Evolutionary conservation across 1,284 basidiomycete genomes (phyloP).

Genomic region (Inonotus hispidus): DNA sequence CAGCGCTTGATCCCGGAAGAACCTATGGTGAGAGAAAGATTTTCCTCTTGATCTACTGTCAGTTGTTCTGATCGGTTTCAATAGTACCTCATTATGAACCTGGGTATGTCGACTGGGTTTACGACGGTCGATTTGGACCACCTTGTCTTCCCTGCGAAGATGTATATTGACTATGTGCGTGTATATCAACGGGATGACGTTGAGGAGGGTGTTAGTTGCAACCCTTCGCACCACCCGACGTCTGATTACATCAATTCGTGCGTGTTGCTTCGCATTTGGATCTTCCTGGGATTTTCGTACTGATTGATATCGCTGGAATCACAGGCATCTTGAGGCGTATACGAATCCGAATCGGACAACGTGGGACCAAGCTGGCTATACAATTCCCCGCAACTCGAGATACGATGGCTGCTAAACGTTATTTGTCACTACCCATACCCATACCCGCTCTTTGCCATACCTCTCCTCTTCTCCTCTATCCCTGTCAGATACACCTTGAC

Average conservation of each 20-base stretch:
- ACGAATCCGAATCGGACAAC: slow-evolving; percentile 28
- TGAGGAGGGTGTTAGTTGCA: slow-evolving; percentile 53
- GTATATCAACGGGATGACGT: slow-evolving; percentile 67
- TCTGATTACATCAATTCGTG: slow-evolving; percentile 39
- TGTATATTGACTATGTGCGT: slow-evolving; percentile 75
- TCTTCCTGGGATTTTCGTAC: not conserved
- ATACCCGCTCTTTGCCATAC: not conserved
- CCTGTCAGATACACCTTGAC: too few species aligned
- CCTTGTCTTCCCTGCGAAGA: slow-evolving; percentile 59
- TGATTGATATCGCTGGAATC: not conserved
- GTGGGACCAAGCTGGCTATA: slow-evolving; percentile 27
- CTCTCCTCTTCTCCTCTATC: too few species aligned
- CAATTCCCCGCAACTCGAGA: slow-evolving; percentile 27
- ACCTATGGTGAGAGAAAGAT: slow-evolving; percentile 51
- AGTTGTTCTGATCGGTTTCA: slow-evolving; percentile 9
- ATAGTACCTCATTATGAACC: slow-evolving; percentile 70
- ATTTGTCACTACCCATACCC: not conserved
- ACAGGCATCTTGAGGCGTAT: slow-evolving; percentile 25
- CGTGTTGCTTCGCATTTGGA: slow-evolving; percentile 10
- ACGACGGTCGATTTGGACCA: slow-evolving; percentile 63
- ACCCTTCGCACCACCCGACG: slow-evolving; percentile 59
- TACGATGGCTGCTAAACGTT: slow-evolving; percentile 26
- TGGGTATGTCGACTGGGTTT: slow-evolving; percentile 68
- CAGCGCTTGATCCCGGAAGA: slow-evolving; percentile 73
- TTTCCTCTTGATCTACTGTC: slow-evolving; percentile 3